Evolutionary conservation across 805 yeast genomes (phyloP).

Genomic region (Starmerella floricola): DNA sequence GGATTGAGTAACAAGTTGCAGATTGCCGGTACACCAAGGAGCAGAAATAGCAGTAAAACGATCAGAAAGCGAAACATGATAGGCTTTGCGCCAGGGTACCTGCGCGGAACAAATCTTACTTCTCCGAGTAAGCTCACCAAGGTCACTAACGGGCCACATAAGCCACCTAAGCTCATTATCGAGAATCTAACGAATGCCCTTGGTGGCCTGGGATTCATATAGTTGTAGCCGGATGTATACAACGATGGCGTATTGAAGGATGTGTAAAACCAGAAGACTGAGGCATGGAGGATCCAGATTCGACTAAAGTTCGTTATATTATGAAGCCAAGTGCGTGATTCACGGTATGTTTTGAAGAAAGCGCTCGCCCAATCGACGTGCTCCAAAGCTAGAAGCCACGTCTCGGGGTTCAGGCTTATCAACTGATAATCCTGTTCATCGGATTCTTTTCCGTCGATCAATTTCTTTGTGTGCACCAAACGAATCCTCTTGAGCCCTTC

Average conservation of each 20-base stretch:
- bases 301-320: constrained; percentile 60
- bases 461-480: constrained; percentile 37
- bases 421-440: not conserved
- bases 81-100: constrained; percentile 61
- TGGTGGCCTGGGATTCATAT: constrained; percentile 37
- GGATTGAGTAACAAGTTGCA: constrained; percentile 14
- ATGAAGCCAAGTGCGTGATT: constrained; percentile 68
- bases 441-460: constrained; percentile 34
- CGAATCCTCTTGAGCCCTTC: constrained; percentile 52
- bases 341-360: constrained; percentile 63
- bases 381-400: constrained; percentile 30
- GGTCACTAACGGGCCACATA: constrained; percentile 46
- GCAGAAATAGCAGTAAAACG: constrained; percentile 34
- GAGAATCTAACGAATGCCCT: constrained; percentile 43
- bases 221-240: constrained; percentile 47
- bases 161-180: constrained; percentile 56
- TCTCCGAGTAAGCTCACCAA: constrained; percentile 48
- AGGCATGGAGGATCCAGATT: constrained; percentile 64
- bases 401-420: not conserved
- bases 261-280: constrained; percentile 69
- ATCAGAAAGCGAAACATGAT: constrained; percentile 38
- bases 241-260: constrained; percentile 55
- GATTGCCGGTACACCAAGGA: constrained; percentile 15
- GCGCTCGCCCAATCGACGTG: constrained; percentile 55
- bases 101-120: constrained; percentile 52